Evolutionary conservation across 495 filamentous ascomycete species (phyloP), one percentile per base, ranked within the genome.

Genomic region (Schizothecium vesticola): DNA sequence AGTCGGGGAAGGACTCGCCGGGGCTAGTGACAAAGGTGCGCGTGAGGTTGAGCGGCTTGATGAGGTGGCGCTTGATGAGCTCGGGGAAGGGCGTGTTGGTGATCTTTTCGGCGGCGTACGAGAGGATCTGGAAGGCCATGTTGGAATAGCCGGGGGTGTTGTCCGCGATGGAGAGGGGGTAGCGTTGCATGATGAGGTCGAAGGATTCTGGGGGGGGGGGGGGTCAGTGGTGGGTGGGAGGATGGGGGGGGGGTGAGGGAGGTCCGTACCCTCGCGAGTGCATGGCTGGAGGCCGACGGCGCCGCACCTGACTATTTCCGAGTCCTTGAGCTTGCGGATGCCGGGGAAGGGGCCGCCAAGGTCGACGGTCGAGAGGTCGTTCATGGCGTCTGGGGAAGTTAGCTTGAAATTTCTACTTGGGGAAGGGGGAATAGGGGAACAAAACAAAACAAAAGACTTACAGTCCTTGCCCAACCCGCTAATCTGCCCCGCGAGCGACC

Each of bases 41-140:
- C 43, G 22, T 59, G 16, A 73, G 63, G 13, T 65, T 64, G 5
- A 73, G 71, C 8, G 68, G 68, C 16, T 65, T 51, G 57, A 73
- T 10, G 0, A 73, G 36, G 0, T 68, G 61, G 16, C 66, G 33
- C 13, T 60, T 23, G 26, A 73, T 66, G 56, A 73, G 55, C 10
- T 24, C 13, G n/a, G 69, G 13, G 36, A 72, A 70, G 3, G 56
- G 56, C 8, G 10, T 62, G 28, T 56, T 31, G 11, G 68, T 67
- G 43, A 73, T 70, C 59, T 64, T 68, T 21, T 70, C 71, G 55
- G 69, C 69, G 22, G 71, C 66, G 66, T 73, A 73, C n/a, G 63
- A 63, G 8, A 73, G 61, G 23, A 73, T 36, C 60, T 71, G 71
- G 63, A 73, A 73, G 51, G 68, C 71, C 59, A 69, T 64, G 71